Evolutionary conservation across 805 yeast species (phyloP).

Genomic region (Schizosaccharomyces osmophilus): DNA sequence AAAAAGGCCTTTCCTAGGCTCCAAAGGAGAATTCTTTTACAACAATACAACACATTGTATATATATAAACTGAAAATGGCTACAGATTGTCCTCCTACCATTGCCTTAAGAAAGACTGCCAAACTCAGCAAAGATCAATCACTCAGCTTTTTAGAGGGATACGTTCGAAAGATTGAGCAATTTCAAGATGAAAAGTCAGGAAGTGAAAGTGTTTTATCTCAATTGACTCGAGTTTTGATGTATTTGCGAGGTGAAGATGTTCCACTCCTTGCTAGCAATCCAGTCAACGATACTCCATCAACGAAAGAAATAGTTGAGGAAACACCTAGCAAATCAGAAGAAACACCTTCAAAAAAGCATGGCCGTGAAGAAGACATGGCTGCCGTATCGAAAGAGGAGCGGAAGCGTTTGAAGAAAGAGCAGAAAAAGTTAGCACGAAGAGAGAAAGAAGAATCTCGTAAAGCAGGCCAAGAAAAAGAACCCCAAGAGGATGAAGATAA

Average conservation of each 20-base stretch:
- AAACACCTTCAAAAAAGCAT: neutral
- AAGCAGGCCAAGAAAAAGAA: neutral
- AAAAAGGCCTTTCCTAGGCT: no score
- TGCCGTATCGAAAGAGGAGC: neutral
- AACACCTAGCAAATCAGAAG: neutral
- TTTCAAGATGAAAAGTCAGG: neutral
- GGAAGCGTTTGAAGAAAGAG: neutral
- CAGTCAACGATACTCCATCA: neutral
- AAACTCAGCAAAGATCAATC: neutral
- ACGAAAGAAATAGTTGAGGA: neutral
- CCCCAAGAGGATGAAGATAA: no score
- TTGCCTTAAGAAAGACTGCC: neutral
- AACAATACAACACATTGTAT: no score
- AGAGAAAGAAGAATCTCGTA: neutral
- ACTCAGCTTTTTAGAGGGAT: neutral
- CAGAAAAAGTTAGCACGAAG: neutral
- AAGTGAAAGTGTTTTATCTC: neutral
- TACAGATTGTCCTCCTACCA: neutral
- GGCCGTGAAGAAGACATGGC: neutral
- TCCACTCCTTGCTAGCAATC: neutral
- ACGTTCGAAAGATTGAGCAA: neutral
- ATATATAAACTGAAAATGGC: neutral
- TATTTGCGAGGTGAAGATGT: neutral
- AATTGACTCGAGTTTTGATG: neutral
- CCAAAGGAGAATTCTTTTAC: no score